phyloP scores from a whole-genome alignment of 73 alveolate species.

The Blepharisma japonicum region DNA sequence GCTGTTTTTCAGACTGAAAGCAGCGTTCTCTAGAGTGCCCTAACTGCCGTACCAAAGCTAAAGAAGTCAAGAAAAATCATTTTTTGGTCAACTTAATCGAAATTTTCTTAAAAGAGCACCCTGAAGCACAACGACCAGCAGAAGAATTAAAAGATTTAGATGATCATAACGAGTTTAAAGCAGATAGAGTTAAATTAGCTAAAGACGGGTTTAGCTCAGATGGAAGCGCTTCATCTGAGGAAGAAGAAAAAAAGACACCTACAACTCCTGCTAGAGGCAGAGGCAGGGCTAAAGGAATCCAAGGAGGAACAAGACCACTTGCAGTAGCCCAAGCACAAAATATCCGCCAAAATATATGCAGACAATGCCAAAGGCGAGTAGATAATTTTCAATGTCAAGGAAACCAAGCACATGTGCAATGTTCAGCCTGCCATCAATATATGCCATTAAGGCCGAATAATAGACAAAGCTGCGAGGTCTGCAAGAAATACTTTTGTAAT shows the following conservation, averaged over 20 bases:
- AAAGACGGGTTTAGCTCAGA: conserved; percentile 16
- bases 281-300: conserved; percentile 37
- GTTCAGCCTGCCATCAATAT: conserved; percentile 37
- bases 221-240: conserved; percentile 29
- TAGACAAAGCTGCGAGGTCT: conserved; percentile 39
- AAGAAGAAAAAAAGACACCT: conserved; percentile 29
- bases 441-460: conserved; percentile 46
- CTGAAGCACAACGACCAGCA: conserved; percentile 50
- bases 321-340: conserved; percentile 10
- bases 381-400: conserved; percentile 47
- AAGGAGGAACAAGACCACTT: background rate
- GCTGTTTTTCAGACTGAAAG: conserved; percentile 86
- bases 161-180: conserved; percentile 31
- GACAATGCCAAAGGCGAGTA: conserved; percentile 38
- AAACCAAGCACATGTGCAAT: conserved; percentile 33
- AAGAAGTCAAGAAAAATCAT: conserved; percentile 63
- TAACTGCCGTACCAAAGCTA: conserved; percentile 60
- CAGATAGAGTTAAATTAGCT: conserved; percentile 42
- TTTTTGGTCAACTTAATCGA: conserved; percentile 63
- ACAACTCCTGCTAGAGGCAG: conserved; percentile 38
- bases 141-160: conserved; percentile 61
- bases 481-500: conserved; percentile 46
- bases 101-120: conserved; percentile 44
- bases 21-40: conserved; percentile 72
- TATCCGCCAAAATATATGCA: conserved; percentile 39